Evolutionary conservation across 208 protist species (phyloP).

Genomic region (Trypanosomatidae sp.): DNA sequence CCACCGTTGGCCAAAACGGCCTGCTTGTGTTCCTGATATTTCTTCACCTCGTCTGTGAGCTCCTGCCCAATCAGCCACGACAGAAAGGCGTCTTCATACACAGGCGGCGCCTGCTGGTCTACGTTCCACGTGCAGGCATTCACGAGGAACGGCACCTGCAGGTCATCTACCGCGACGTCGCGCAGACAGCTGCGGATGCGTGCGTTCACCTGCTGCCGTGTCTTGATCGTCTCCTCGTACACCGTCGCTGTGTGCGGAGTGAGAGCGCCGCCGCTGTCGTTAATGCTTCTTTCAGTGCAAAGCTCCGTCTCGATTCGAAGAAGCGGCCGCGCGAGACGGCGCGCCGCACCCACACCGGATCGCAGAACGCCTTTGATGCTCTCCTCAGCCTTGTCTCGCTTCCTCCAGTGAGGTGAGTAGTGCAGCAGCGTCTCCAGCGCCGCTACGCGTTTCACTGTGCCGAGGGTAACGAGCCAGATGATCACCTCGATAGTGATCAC

Average conservation of each 20-base stretch:
- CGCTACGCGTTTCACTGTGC: constrained; percentile 25
- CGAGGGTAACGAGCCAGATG: constrained; percentile 30
- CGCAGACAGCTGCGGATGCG: constrained; percentile 38
- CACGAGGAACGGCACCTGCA: constrained; percentile 41
- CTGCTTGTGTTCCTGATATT: constrained; percentile 30
- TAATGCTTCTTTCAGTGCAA: constrained; percentile 14
- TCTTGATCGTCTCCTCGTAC: constrained; percentile 25
- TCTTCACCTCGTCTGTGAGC: constrained; percentile 31
- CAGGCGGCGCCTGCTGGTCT: constrained; percentile 54
- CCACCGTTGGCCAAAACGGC: constrained; percentile 16
- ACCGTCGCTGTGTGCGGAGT: constrained; percentile 25
- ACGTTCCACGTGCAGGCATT: constrained; percentile 86
- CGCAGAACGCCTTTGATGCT: constrained; percentile 26
- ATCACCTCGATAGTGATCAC: constrained; percentile 22
- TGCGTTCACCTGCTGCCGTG: constrained; percentile 29
- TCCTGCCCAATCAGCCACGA: constrained; percentile 53
- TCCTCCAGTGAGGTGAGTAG: constrained; percentile 25
- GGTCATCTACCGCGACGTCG: constrained; percentile 12
- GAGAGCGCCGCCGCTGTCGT: constrained; percentile 8
- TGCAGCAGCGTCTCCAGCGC: constrained; percentile 15
- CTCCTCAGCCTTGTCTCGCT: constrained; percentile 24
- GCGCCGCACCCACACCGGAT: constrained; percentile 25
- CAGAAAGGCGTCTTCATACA: constrained; percentile 31
- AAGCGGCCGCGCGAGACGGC: constrained; percentile 32
- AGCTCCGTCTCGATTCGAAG: constrained; percentile 54